These are phyloP conservation scores for Verbena officinalis DNA, from an alignment of 257 asterid genomes.

Conservation along the genomic window DNA sequence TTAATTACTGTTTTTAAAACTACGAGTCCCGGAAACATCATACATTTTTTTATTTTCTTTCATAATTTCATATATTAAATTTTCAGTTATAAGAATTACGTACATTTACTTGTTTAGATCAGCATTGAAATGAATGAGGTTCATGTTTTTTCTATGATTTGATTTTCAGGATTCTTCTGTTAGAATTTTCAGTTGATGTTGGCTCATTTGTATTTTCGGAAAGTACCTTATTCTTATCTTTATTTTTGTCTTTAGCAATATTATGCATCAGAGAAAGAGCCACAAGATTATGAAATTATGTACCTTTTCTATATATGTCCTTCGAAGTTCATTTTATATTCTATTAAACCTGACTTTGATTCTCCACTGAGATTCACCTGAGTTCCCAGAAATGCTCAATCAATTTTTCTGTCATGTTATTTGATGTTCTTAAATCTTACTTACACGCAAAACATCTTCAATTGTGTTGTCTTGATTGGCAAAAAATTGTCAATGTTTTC, in stretches of 20 bases:
- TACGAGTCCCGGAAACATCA: background rate
- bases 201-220: background rate
- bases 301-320: background rate
- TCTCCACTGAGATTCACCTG: constrained; percentile 14
- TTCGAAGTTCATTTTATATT: no score
- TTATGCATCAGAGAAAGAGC: background rate
- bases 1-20: constrained; percentile 2
- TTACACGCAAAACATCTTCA: background rate
- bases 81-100: constrained; percentile 2
- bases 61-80: constrained; percentile 11
- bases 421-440: constrained; percentile 5
- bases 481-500: constrained; percentile 1
- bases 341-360: background rate
- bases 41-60: background rate
- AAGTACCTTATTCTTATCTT: background rate
- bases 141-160: constrained; percentile 13
- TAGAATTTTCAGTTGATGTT: background rate
- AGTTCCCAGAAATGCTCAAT: background rate
- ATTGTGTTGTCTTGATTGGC: background rate
- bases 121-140: constrained; percentile 13
- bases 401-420: background rate
- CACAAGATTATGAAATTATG: constrained; percentile 1
- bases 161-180: background rate
- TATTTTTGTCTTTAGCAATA: no score
- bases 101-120: constrained; percentile 13